These are phyloP conservation scores for Fraxinus anomala DNA, from an alignment of 257 asterid species.

Conservation along the genomic window DNA sequence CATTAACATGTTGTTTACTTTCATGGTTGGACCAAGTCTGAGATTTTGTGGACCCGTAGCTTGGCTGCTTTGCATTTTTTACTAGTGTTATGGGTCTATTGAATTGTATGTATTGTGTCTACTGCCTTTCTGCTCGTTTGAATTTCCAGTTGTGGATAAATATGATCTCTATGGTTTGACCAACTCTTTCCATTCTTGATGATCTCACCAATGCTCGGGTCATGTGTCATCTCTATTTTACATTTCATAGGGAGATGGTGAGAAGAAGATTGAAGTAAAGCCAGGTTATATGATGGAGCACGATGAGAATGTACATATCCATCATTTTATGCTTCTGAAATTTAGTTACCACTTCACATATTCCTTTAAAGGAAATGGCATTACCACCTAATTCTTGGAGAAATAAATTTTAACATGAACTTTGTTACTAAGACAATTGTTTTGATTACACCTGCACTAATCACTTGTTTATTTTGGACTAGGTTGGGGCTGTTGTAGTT, in stretches of 20 bases:
- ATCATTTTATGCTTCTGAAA: constrained; percentile 25
- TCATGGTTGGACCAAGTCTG: not conserved
- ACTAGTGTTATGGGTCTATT: not conserved
- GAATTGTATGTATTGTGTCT: not conserved
- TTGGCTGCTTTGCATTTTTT: not conserved
- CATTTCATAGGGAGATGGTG: constrained; percentile 74
- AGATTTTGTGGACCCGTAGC: not conserved
- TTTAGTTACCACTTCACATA: constrained; percentile 4
- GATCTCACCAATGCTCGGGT: constrained; percentile 11
- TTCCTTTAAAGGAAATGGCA: not conserved
- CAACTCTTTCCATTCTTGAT: not conserved
- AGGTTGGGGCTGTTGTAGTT: constrained; percentile 99
- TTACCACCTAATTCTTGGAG: not conserved
- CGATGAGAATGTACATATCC: constrained; percentile 64
- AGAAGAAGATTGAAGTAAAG: constrained; percentile 82
- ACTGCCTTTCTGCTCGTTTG: not conserved
- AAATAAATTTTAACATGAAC: constrained; percentile 1
- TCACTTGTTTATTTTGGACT: constrained; percentile 22
- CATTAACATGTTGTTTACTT: not conserved
- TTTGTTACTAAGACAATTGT: constrained; percentile 13
- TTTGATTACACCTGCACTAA: not conserved
- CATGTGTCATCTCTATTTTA: constrained; percentile 21
- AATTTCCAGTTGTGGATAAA: not conserved
- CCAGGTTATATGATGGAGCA: constrained; percentile 98
- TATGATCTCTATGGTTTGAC: not conserved